phyloP scores from a whole-genome alignment of 1,284 basidiomycete genomes.

The Heterobasidion occidentale region DNA sequence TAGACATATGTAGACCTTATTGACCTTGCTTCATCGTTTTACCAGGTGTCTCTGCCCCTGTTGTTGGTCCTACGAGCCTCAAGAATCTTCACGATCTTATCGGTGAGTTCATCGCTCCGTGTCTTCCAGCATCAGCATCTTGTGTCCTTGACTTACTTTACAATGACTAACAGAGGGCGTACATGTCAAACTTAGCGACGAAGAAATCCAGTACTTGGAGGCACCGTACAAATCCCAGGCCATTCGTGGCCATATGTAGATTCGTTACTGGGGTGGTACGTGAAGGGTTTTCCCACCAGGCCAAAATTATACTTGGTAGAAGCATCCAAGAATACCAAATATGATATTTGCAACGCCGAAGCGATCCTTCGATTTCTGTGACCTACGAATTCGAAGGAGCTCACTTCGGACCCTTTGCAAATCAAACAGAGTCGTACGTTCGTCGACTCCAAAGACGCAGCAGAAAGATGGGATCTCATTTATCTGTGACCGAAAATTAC shows the following conservation, averaged over 20 bases:
- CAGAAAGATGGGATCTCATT: no score
- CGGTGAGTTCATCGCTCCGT: neutral
- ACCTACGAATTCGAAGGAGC: no score
- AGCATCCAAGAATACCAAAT: no score
- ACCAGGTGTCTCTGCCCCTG: slow-evolving; percentile 1
- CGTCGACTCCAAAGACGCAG: no score
- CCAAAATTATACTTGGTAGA: no score
- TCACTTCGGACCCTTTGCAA: no score
- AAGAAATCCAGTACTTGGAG: slow-evolving; percentile 5
- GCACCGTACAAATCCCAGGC: slow-evolving; percentile 2
- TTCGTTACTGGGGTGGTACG: no score
- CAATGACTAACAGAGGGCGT: neutral
- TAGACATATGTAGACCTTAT: neutral
- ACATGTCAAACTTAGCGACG: slow-evolving; percentile 3
- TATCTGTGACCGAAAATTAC: no score
- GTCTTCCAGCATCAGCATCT: neutral
- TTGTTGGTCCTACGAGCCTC: slow-evolving; percentile 3
- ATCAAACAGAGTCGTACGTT: no score
- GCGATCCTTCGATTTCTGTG: no score
- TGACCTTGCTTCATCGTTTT: neutral
- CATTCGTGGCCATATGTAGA: slow-evolving; percentile 1
- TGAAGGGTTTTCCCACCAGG: no score
- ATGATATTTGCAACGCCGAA: no score
- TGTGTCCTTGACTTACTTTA: neutral
- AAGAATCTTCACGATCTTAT: slow-evolving; percentile 4